Evolutionary conservation across 352 stramenopile genomes (phyloP).

Genomic region (Phytophthora europaea): DNA sequence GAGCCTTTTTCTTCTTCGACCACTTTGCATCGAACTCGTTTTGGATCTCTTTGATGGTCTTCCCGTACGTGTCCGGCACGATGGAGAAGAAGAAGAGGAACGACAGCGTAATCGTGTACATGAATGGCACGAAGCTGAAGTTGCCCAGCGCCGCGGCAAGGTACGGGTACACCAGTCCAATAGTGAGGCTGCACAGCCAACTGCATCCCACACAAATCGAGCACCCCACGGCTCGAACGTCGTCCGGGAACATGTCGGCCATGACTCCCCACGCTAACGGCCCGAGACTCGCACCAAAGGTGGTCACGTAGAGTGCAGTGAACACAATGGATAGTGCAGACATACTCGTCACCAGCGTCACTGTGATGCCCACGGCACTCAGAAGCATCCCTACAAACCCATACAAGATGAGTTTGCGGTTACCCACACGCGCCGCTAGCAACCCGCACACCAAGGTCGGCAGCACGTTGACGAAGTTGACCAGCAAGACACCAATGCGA

Average conservation of each 20-base stretch:
- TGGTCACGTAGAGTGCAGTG: conserved; percentile 52
- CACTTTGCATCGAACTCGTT: conserved; percentile 44
- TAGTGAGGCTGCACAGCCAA: conserved; percentile 58
- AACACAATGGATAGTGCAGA: conserved; percentile 57
- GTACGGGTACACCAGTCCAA: conserved; percentile 68
- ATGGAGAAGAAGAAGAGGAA: conserved; percentile 51
- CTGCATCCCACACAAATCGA: conserved; percentile 58
- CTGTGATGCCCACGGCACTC: conserved; percentile 56
- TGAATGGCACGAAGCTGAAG: conserved; percentile 64
- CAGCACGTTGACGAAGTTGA: conserved; percentile 66
- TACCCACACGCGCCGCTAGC: conserved; percentile 47
- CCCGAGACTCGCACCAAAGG: conserved; percentile 57
- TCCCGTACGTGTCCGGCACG: conserved; percentile 71
- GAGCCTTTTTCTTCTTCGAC: conserved; percentile 14
- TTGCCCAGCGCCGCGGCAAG: conserved; percentile 48
- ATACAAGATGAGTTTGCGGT: conserved; percentile 54
- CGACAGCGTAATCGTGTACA: conserved; percentile 55
- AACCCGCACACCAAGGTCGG: conserved; percentile 48
- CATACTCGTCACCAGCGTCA: conserved; percentile 38
- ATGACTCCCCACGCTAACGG: conserved; percentile 62
- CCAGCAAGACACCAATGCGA: conserved; percentile 57
- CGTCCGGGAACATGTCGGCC: conserved; percentile 65
- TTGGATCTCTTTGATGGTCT: conserved; percentile 74
- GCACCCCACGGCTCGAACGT: conserved; percentile 48
- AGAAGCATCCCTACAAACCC: conserved; percentile 57